These are phyloP conservation scores for Mortierella polycephala DNA, from an alignment of 371 early-diverging fungal species.

Conservation along the genomic window DNA sequence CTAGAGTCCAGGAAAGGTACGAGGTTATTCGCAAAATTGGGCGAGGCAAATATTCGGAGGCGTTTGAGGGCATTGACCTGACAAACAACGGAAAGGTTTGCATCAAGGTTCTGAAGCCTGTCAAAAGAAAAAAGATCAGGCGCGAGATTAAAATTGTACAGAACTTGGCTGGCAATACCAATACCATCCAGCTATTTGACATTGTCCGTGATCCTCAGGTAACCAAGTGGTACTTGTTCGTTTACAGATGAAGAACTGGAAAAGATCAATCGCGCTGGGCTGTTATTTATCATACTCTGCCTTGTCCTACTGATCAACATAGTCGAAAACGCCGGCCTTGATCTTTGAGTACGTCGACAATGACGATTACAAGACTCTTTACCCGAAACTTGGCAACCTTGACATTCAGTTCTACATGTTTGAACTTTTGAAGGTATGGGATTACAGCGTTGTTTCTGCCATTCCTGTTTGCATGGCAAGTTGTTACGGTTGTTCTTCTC, in stretches of 20 bases:
- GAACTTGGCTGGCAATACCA: conserved; percentile 93
- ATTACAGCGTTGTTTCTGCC: too few relatives aligned
- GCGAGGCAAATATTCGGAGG: conserved; percentile 99
- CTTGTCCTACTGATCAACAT: conserved; percentile 1
- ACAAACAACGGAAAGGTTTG: conserved; percentile 80
- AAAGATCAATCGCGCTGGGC: neutral
- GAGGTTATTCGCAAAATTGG: conserved; percentile 97
- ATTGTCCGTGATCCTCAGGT: conserved; percentile 95
- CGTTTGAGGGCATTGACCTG: conserved; percentile 96
- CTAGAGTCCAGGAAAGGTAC: conserved; percentile 91
- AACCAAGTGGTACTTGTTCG: conserved; percentile 4
- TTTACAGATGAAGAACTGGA: neutral
- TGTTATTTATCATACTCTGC: neutral
- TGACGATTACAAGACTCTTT: conserved; percentile 74
- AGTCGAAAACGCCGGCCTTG: conserved; percentile 94
- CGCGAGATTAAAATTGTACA: conserved; percentile 98
- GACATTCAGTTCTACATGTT: conserved; percentile 97
- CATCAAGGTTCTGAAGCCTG: conserved; percentile 99
- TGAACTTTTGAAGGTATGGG: conserved; percentile 89
- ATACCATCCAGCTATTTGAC: conserved; percentile 92
- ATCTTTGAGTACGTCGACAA: conserved; percentile 96
- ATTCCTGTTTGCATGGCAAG: too few relatives aligned
- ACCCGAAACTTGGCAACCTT: conserved; percentile 82
- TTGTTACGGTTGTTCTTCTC: too few relatives aligned
- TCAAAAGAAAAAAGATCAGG: conserved; percentile 98